Base-by-base conservation (phyloP, 352 stramenopile genomes). In the Phytophthora ohioensis region DNA sequence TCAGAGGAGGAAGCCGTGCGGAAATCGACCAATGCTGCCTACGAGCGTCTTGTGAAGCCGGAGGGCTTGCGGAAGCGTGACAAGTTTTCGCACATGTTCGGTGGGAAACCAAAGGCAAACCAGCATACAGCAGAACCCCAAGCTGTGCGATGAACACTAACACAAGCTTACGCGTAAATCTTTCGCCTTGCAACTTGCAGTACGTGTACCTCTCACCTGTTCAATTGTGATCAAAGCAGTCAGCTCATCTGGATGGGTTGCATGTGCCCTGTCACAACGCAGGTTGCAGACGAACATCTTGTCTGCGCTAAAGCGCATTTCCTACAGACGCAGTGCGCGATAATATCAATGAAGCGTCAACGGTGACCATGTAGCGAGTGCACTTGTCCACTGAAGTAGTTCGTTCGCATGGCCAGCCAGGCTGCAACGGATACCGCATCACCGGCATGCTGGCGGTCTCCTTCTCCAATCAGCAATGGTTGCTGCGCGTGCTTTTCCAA, bases 41-140 rank as follows among this genome's bases (percentile, higher is more conserved):
- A 72, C 11, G 68, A 75, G 9, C 55, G 68, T 6, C 68, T 75
- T 12, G 68, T 76, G 36, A 71, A 72, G 46, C 61, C 55, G 2
- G 47, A 30, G 10, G 35, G 10, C 1, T 34, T 48, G 7, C 61
- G 61, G 13, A 75, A 71, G 31, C 55, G 67, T 21, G 55, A 69
- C 45, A 69, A 69, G 53, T 55, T 73, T 13, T 39, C 35, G 31
- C 64, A 57, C 47, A 49, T 67, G 49, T 57, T 61, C n/a, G n/a
- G 39, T 45, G 34, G 38, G 21, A 54, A 67, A 27, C 12, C 39
- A 1, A 69, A 68, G 11, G 21, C 21, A 27, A 27, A 27, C 21
- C 21, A 27, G 21, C 21, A 27, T 27, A 9, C 46, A 38, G 6
- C 34, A 6, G 31, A 55, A 21, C 15, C 9, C 5, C 15, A 45